Base-by-base conservation (phyloP, 768 basidiomycete genomes). In the Hirschioporus abietinus region DNA sequence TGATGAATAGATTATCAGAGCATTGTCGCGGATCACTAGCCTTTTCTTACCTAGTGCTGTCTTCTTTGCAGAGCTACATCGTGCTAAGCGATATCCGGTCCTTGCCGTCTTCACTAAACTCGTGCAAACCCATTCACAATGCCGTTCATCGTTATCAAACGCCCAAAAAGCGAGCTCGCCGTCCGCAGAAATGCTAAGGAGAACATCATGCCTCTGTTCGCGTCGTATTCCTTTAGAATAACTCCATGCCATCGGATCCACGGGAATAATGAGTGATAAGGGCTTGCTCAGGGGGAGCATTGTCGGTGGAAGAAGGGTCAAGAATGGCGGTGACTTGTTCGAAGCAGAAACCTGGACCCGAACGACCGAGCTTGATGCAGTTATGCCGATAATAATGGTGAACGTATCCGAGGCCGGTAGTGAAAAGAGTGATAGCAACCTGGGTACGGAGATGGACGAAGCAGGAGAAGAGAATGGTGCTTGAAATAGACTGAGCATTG, bases 1-100 rank as follows among this genome's bases (percentile, higher is more conserved):
- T 8, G 58, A 30, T 2, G 17, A 63, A 42, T 61, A 42, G 66
- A 63, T n/a, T 25, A 71, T 66, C 15, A 69, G 52, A 66, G 64
- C 68, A 63, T 18, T 1, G 1, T 34, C n/a, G 1, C 12, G 34
- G n/a, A 26, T 20, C 8, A 2, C 17, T 9, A 8, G n/a, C 52
- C 20, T 15, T 24, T 63, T 79, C 84, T 67, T 74, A 94, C 95
- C 87, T 67, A 99, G 79, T 7, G 89, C 95, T 4, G 95, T 93
- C 77, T 96, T 96, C 76, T 95, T 95, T 12, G 91, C 88, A 8
- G 93, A 93, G 75, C 93, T 96, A 74, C 95, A 96, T 58, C 90
- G 82, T 18, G 89, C 94, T 75, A 85, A 88, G 67, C 79, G 81
- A 65, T 96, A 85, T 1, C 81, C 82, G 60, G 74, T 82, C 66